Percentiles rank a stretch among this genome's conserved stretches.
Evolutionary conservation across 306 rosid species (phyloP).

Genomic region (Trifolium dubium): DNA sequence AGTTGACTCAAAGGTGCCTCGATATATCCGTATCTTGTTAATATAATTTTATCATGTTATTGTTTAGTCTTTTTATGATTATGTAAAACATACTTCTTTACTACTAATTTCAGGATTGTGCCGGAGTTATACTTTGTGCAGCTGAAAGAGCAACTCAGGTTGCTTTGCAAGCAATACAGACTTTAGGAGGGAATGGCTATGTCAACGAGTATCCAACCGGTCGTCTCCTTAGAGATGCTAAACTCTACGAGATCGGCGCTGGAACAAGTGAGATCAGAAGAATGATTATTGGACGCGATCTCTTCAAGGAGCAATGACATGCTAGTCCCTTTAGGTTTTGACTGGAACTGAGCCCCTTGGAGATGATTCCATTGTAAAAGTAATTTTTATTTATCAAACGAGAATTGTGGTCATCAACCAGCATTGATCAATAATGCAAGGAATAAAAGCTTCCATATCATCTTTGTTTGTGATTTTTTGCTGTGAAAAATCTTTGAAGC

Average conservation of each 20-base stretch:
- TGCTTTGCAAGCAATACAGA: slow-evolving; percentile 92
- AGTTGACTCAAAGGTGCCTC: slow-evolving; percentile 75
- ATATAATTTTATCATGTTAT: background rate
- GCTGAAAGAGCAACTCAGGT: slow-evolving; percentile 97
- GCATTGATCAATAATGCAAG: slow-evolving; percentile 20
- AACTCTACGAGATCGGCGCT: slow-evolving; percentile 87
- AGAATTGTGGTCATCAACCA: slow-evolving; percentile 22
- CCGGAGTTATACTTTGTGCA: slow-evolving; percentile 87
- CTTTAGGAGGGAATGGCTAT: slow-evolving; percentile 96
- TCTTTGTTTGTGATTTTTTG: background rate
- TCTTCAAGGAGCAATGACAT: slow-evolving; percentile 72
- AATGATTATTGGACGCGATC: slow-evolving; percentile 90
- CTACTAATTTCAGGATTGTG: slow-evolving; percentile 80
- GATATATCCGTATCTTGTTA: slow-evolving; percentile 27
- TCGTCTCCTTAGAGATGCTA: slow-evolving; percentile 88
- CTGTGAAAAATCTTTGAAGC: slow-evolving; percentile 10
- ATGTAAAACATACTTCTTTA: background rate
- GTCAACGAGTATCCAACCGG: slow-evolving; percentile 90
- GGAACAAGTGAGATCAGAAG: slow-evolving; percentile 95
- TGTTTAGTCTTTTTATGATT: slow-evolving; percentile 12
- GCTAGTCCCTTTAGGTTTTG: slow-evolving; percentile 11
- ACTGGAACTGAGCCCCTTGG: slow-evolving; percentile 8
- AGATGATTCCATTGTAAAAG: slow-evolving; percentile 32
- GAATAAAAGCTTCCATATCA: slow-evolving; percentile 2
- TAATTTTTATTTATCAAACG: slow-evolving; percentile 36